A percentile compares a stretch with the other conserved stretches of the same genome.
Conservation (phyloP, 2,329 filamentous ascomycete genomes). For the Fusarium metavorans region DNA sequence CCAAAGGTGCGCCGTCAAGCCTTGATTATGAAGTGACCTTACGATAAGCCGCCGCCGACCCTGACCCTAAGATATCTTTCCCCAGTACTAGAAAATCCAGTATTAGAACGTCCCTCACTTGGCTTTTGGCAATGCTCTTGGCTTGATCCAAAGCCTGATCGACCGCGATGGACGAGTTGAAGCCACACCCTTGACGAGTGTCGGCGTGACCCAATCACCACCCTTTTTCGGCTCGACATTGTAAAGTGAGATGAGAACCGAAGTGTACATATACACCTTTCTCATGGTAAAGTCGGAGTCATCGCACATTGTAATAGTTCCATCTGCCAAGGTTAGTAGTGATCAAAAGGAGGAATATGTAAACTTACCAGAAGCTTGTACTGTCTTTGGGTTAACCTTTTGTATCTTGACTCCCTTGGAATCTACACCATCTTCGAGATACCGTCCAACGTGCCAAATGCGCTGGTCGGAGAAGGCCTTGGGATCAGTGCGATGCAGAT, state of each 20-base stretch:
- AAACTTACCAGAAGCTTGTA: constrained; percentile 51
- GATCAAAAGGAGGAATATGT: too few relatives aligned
- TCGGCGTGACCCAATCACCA: constrained; percentile 43
- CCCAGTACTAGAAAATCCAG: neutral
- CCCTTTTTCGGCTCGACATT: constrained; percentile 49
- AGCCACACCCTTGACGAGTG: constrained; percentile 40
- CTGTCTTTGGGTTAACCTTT: constrained; percentile 40
- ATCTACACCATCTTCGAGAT: constrained; percentile 45
- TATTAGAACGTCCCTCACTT: constrained; percentile 1
- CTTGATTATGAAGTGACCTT: neutral
- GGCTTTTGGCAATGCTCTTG: constrained; percentile 29
- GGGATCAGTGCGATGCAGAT: constrained; percentile 52
- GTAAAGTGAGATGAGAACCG: constrained; percentile 52
- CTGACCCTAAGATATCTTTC: neutral
- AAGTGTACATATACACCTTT: constrained; percentile 51
- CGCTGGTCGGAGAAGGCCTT: constrained; percentile 48
- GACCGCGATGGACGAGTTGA: constrained; percentile 45
- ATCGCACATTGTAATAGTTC: constrained; percentile 48
- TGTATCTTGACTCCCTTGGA: constrained; percentile 40
- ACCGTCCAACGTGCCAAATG: constrained; percentile 52
- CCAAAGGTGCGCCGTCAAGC: neutral
- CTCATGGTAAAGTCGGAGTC: constrained; percentile 48
- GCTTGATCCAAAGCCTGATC: constrained; percentile 50
- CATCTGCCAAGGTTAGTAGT: constrained; percentile 43
- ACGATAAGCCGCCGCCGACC: neutral